Base-by-base conservation (phyloP, 2,329 filamentous ascomycete species). In the Fusarium subtropicale region DNA sequence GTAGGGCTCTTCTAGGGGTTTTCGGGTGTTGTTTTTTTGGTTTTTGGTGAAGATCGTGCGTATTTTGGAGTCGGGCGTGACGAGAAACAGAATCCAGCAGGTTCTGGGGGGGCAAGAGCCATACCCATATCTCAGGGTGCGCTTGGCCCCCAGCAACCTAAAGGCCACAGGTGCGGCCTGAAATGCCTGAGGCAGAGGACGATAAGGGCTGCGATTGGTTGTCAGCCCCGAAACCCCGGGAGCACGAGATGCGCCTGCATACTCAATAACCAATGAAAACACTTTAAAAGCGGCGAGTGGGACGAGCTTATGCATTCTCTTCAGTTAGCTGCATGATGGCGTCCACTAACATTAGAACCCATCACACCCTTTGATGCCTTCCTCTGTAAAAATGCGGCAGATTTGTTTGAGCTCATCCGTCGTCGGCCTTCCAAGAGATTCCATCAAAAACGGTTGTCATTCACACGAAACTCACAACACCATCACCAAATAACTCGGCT, bases 61-160 rank as follows among this genome's bases (percentile, higher is more conserved):
- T 58, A 45, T 63, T 62, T 58, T 52, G 69, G 70, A 70, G 61
- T 62, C 65, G 61, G 67, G 63, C 65, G 73, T 74, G 67, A 73
- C 60, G 65, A 74, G 62, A 64, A 75, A 71, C 71, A 72, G 70
- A 65, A 65, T 57, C 59, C 20, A 58, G 60, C 62, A 60, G 50
- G 64, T 62, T 73, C 51, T 66, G 71, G 74, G 74, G 47, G 74
- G 72, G 64, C 68, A 54, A 47, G 57, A 64, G 62, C 56, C 73
- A 68, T 76, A 76, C 69, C 74, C 72, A 75, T 74, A 71, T 71
- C 60, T 59, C 61, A 59, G 56, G 60, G 51, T 61, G 47, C 56
- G 53, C 36, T 73, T 59, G 65, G 64, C 69, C 71, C 73, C 71
- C 68, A 65, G 56, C 46, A 66, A 66, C 55, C 56, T 46, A 46